phyloP scores from a whole-genome alignment of 108 stramenopile species.

The Mediolabrus comicus region DNA sequence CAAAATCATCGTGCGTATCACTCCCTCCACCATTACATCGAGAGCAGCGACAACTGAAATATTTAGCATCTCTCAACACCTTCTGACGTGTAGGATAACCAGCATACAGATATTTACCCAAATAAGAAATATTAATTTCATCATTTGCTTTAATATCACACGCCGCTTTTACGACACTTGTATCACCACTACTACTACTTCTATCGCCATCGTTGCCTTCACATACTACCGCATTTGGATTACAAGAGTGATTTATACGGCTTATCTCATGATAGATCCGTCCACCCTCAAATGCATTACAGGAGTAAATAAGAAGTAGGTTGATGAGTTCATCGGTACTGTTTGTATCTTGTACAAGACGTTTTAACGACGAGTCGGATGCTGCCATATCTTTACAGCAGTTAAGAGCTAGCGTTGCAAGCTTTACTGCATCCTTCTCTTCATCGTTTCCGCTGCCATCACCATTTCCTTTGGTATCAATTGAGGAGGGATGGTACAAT shows the following conservation, averaged over 20 bases:
- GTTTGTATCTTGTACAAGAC: conserved; percentile 10
- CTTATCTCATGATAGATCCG: conserved; percentile 60
- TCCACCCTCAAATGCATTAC: conserved; percentile 86
- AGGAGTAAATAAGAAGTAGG: conserved; percentile 68
- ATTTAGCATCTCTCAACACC: conserved; percentile 57
- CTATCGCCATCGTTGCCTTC: too few relatives aligned
- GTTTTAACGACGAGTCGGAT: conserved; percentile 8
- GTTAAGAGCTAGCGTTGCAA: conserved; percentile 47
- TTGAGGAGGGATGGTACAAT: conserved; percentile 54
- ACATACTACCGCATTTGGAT: conserved; percentile 76
- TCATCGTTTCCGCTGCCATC: conserved; percentile 5
- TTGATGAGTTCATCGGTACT: conserved; percentile 25
- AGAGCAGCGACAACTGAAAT: conserved; percentile 69
- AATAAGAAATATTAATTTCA: conserved; percentile 81
- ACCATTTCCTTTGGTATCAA: conserved; percentile 11
- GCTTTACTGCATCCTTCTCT: conserved; percentile 43
- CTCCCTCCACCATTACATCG: conserved; percentile 67
- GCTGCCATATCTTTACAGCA: conserved; percentile 44
- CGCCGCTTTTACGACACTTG: conserved; percentile 45
- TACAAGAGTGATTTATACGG: conserved; percentile 77
- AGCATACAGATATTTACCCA: conserved; percentile 66
- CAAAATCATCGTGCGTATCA: conserved; percentile 29
- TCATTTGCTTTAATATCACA: conserved; percentile 59
- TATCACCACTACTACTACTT: not conserved
- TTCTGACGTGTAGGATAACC: conserved; percentile 52